phyloP scores from a whole-genome alignment of 768 basidiomycete species.

The Leccinum pellstonianum region DNA sequence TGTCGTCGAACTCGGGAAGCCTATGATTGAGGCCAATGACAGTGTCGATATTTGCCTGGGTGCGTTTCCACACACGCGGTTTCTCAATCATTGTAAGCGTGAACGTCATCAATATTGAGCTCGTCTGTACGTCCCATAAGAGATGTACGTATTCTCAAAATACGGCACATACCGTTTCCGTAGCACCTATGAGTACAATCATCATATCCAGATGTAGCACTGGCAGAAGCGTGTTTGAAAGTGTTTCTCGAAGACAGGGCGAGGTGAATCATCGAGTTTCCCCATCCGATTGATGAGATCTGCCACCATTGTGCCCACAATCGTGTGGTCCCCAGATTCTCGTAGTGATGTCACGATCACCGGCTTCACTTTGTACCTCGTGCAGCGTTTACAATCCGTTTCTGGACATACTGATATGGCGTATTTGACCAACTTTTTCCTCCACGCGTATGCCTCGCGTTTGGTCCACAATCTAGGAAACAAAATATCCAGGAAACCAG shows the following conservation, averaged over 20 bases:
- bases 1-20: no score
- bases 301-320: conserved; percentile 1
- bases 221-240: conserved; percentile 10
- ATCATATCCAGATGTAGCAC: background rate
- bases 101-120: background rate
- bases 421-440: conserved; percentile 10
- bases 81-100: background rate
- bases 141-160: background rate
- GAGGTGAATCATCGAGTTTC: conserved; percentile 6
- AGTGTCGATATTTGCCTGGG: background rate
- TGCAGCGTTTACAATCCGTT: conserved; percentile 25
- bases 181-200: background rate
- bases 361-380: background rate
- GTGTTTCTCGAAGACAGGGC: conserved; percentile 2
- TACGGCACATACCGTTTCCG: conserved; percentile 8
- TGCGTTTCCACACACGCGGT: background rate
- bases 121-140: conserved; percentile 8
- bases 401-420: conserved; percentile 29
- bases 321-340: background rate
- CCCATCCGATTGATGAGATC: conserved; percentile 20
- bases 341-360: background rate
- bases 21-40: background rate
- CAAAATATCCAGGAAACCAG: conserved; percentile 40
- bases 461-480: conserved; percentile 40
- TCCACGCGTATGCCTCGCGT: conserved; percentile 9